phyloP scores from a whole-genome alignment of 2,329 filamentous ascomycete genomes.

The Talaromyces marneffei region DNA sequence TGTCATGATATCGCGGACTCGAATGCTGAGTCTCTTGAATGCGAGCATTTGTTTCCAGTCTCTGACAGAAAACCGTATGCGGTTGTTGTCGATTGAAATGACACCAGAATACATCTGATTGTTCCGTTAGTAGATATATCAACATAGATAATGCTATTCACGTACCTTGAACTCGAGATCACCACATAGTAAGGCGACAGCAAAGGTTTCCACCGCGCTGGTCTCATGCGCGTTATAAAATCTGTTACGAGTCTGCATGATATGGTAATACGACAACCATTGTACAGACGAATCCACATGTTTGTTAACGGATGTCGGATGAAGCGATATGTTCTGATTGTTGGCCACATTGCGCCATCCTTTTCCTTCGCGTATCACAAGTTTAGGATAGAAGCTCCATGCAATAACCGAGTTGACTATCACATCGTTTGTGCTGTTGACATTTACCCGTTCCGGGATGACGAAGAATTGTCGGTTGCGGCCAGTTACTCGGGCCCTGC shows the following conservation, averaged over 20 bases:
- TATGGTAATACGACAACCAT: conserved; percentile 93
- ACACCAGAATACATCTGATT: conserved; percentile 76
- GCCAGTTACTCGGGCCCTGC: conserved; percentile 55
- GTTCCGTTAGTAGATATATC: not conserved
- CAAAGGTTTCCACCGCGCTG: conserved; percentile 71
- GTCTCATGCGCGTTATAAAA: conserved; percentile 85
- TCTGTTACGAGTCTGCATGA: conserved; percentile 83
- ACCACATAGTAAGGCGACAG: conserved; percentile 77
- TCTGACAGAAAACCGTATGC: conserved; percentile 72
- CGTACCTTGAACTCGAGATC: conserved; percentile 79
- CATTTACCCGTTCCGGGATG: conserved; percentile 68
- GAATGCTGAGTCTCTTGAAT: conserved; percentile 71
- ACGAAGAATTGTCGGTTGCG: conserved; percentile 72
- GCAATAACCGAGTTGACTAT: conserved; percentile 77
- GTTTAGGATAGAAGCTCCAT: conserved; percentile 93
- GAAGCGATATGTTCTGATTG: conserved; percentile 82
- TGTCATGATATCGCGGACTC: conserved; percentile 69
- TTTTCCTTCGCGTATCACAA: conserved; percentile 76
- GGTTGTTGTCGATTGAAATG: conserved; percentile 78
- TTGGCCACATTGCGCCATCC: conserved; percentile 88
- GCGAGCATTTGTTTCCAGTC: conserved; percentile 90
- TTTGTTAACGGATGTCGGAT: conserved; percentile 86
- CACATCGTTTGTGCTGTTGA: conserved; percentile 72
- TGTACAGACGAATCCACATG: conserved; percentile 49
- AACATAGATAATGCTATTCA: not conserved